phyloP scores from a whole-genome alignment of 106 monocot genomes.

The Acanthochlamys bracteata region DNA sequence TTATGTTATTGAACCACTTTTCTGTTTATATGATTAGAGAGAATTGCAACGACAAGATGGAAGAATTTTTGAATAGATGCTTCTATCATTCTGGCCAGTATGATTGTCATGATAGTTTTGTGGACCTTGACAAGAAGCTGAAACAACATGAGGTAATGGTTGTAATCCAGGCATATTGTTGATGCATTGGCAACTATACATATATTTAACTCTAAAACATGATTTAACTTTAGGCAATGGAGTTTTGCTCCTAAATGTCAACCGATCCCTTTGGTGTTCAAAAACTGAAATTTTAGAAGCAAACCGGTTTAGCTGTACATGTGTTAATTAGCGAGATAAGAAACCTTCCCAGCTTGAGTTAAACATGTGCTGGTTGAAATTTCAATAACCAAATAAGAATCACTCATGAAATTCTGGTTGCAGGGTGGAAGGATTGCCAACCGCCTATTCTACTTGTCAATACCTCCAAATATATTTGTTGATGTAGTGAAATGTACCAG shows the following conservation, averaged over 20 bases:
- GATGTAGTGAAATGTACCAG: slow-evolving; percentile 85
- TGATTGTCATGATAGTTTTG: slow-evolving; percentile 59
- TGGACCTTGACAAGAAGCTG: slow-evolving; percentile 62
- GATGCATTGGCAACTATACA: no score
- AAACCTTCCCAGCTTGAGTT: no score
- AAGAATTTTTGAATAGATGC: slow-evolving; percentile 70
- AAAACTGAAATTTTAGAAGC: no score
- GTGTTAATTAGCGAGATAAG: no score
- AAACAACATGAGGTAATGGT: slow-evolving; percentile 65
- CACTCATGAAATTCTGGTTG: neutral
- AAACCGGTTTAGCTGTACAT: no score
- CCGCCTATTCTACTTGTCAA: slow-evolving; percentile 82
- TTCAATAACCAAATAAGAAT: neutral
- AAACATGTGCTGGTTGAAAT: no score
- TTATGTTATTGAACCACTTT: neutral
- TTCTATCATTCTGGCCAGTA: slow-evolving; percentile 93
- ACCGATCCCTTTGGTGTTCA: no score
- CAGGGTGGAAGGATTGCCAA: slow-evolving; percentile 73
- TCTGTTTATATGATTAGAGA: slow-evolving; percentile 33
- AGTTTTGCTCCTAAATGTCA: no score
- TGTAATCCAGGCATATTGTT: neutral
- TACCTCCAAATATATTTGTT: slow-evolving; percentile 92
- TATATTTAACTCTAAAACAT: no score
- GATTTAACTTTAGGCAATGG: no score
- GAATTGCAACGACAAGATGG: slow-evolving; percentile 77